Evolutionary conservation across 495 filamentous ascomycete genomes (phyloP).

Genomic region (Aspergillus haitiensis): DNA sequence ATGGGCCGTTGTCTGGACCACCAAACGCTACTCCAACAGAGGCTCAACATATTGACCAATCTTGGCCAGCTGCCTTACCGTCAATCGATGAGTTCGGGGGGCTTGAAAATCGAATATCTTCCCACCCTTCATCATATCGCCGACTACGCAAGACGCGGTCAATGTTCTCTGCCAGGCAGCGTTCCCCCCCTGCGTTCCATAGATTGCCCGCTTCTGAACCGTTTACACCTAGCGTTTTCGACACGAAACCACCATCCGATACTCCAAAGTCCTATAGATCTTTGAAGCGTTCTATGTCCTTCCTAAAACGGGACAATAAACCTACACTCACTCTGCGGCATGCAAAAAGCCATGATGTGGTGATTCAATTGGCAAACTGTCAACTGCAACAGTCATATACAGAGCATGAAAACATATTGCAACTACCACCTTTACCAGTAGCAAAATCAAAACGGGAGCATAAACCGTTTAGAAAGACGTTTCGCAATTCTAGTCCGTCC

Average conservation of each 20-base stretch:
- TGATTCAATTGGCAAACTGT: slow-evolving; percentile 48
- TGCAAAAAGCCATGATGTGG: slow-evolving; percentile 45
- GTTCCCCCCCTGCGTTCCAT: slow-evolving; percentile 32
- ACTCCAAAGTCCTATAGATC: slow-evolving; percentile 30
- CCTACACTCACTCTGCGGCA: slow-evolving; percentile 28
- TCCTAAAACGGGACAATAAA: slow-evolving; percentile 48
- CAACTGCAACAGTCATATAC: slow-evolving; percentile 42
- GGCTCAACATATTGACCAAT: slow-evolving; percentile 12
- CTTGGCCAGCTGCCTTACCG: slow-evolving; percentile 31
- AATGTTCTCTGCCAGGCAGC: slow-evolving; percentile 60
- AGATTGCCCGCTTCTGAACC: slow-evolving; percentile 23
- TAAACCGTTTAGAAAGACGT: slow-evolving; percentile 59
- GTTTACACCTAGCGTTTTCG: slow-evolving; percentile 12
- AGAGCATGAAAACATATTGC: slow-evolving; percentile 31
- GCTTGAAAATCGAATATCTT: slow-evolving; percentile 61
- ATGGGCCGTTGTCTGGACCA: neutral
- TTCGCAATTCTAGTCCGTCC: slow-evolving; percentile 51
- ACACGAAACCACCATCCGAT: slow-evolving; percentile 8
- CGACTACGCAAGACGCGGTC: slow-evolving; percentile 72
- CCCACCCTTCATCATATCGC: slow-evolving; percentile 72
- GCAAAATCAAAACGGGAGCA: slow-evolving; percentile 46
- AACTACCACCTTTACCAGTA: slow-evolving; percentile 49
- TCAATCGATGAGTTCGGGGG: slow-evolving; percentile 40
- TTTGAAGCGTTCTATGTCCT: slow-evolving; percentile 62
- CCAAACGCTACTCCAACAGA: neutral